Conservation (phyloP, 2,329 filamentous ascomycete genomes). For the Stagonosporopsis chrysanthemi region DNA sequence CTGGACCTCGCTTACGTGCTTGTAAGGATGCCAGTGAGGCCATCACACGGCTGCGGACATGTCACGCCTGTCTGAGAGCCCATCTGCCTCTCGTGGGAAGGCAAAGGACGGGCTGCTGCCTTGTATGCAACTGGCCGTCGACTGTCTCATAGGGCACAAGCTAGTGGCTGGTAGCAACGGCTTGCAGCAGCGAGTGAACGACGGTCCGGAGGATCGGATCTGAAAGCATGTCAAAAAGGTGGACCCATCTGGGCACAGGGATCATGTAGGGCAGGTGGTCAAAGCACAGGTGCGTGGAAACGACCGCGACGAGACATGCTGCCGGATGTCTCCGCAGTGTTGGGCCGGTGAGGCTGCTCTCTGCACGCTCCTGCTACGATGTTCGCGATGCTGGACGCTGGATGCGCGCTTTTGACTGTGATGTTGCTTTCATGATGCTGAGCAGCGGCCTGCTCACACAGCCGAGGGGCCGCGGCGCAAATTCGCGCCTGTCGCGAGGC, state of each 20-base stretch:
- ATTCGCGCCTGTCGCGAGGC: constrained; percentile 3
- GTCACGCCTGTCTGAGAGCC: constrained; percentile 4
- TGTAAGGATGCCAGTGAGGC: constrained; percentile 23
- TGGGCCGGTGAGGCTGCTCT: constrained; percentile 10
- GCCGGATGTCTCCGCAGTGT: constrained; percentile 15
- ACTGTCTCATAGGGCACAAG: constrained; percentile 14
- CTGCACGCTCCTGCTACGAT: not conserved
- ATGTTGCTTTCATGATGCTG: constrained; percentile 12
- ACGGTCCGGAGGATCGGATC: constrained; percentile 24
- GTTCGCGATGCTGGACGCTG: constrained; percentile 6
- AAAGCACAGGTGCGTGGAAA: constrained; percentile 24
- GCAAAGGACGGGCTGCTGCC: not conserved
- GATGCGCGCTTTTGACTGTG: constrained; percentile 3
- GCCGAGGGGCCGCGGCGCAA: constrained; percentile 16
- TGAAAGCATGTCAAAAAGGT: constrained; percentile 35
- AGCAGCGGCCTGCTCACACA: constrained; percentile 14
- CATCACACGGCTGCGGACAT: constrained; percentile 23
- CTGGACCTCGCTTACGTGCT: constrained; percentile 28
- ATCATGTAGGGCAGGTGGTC: constrained; percentile 21
- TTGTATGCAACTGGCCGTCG: constrained; percentile 12
- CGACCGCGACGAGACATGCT: constrained; percentile 18
- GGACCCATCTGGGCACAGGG: constrained; percentile 23
- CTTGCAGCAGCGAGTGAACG: constrained; percentile 5
- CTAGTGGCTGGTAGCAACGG: constrained; percentile 15
- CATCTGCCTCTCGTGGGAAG: not conserved